Evolutionary conservation across 768 basidiomycete genomes (phyloP).

Genomic region (Candolleomyces aberdarensis): DNA sequence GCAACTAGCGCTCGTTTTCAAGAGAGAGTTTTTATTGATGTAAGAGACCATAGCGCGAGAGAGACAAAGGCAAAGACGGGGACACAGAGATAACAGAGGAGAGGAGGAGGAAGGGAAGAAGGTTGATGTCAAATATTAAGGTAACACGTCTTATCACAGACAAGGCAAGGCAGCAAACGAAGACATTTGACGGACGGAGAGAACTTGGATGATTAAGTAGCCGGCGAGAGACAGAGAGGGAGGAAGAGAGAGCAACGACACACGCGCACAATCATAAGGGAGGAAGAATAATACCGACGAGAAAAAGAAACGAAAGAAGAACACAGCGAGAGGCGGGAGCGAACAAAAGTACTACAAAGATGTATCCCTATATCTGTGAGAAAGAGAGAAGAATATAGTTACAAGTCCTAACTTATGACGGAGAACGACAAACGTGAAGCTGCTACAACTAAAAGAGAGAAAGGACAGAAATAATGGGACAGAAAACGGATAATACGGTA

Average conservation of each 20-base stretch:
- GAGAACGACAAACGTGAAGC: slow-evolving; percentile 5
- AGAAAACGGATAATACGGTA: background rate
- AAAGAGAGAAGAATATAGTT: slow-evolving; percentile 27
- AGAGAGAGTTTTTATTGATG: too few species aligned
- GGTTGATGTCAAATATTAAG: slow-evolving; percentile 3
- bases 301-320: slow-evolving; percentile 9
- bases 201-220: slow-evolving; percentile 32
- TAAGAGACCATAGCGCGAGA: too few species aligned
- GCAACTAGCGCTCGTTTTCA: too few species aligned
- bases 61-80: background rate
- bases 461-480: background rate
- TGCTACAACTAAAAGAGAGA: background rate
- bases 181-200: slow-evolving; percentile 8
- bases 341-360: slow-evolving; percentile 24
- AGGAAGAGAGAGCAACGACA: slow-evolving; percentile 9
- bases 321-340: slow-evolving; percentile 4
- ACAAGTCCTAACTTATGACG: slow-evolving; percentile 31
- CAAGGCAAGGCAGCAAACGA: slow-evolving; percentile 10
- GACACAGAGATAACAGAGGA: background rate
- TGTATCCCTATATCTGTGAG: slow-evolving; percentile 29
- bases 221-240: slow-evolving; percentile 25
- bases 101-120: background rate
- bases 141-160: slow-evolving; percentile 2
- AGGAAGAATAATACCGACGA: background rate
- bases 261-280: background rate